phyloP scores from a whole-genome alignment of 179 eudicot species.

The Beta corolliflora region DNA sequence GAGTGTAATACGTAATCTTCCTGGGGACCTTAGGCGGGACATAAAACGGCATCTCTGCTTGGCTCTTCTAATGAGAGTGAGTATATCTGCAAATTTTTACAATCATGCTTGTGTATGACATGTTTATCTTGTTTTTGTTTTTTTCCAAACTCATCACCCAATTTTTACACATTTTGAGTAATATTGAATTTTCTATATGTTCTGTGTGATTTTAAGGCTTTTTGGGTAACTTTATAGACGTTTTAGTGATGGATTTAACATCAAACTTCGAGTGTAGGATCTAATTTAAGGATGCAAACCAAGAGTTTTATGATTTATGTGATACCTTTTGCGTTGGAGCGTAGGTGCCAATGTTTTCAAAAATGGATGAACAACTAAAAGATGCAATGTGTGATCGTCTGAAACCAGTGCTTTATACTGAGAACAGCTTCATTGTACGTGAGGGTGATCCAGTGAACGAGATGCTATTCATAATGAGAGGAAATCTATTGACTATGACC shows the following conservation, averaged over 20 bases:
- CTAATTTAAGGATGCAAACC: too few species aligned
- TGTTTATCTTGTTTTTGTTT: not conserved
- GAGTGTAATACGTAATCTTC: conserved; percentile 50
- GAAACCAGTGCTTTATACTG: conserved; percentile 66
- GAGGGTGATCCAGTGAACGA: conserved; percentile 82
- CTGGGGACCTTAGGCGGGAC: conserved; percentile 60
- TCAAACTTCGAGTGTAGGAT: too few species aligned
- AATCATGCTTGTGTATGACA: not conserved
- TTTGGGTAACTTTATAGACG: too few species aligned
- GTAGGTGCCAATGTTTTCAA: conserved; percentile 70
- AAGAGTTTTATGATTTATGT: not conserved
- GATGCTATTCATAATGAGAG: conserved; percentile 76
- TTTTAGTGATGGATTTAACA: too few species aligned
- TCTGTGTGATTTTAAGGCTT: too few species aligned
- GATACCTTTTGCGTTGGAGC: not conserved
- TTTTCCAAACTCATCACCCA: too few species aligned
- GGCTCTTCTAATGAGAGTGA: conserved; percentile 56
- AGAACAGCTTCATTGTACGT: conserved; percentile 52
- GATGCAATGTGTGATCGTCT: conserved; percentile 74
- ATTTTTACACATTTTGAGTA: too few species aligned
- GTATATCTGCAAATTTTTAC: not conserved
- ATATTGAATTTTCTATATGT: too few species aligned
- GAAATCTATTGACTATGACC: conserved; percentile 61
- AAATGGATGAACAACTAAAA: conserved; percentile 67
- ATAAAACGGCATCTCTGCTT: conserved; percentile 65